These are phyloP conservation scores for Yamadazyma oceani DNA, from an alignment of 1,139 yeast genomes.

Conservation along the genomic window DNA sequence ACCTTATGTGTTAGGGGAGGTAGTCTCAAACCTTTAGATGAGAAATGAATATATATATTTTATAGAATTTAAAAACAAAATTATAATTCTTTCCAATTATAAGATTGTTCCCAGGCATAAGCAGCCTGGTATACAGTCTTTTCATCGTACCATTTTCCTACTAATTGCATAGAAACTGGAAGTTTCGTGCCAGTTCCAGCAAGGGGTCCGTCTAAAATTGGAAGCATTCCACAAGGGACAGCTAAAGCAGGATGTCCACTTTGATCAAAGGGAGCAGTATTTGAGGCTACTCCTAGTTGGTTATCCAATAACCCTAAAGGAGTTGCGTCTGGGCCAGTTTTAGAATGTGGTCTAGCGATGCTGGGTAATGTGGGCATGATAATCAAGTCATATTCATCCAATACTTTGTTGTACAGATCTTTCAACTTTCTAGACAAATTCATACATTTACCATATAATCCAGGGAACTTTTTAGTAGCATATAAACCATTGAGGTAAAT, in stretches of 20 bases:
- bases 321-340: slow-evolving; percentile 10
- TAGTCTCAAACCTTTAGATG: slow-evolving; percentile 35
- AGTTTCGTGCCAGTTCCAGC: slow-evolving; percentile 8
- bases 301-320: slow-evolving; percentile 14
- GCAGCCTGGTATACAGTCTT: slow-evolving; percentile 12
- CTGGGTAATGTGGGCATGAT: slow-evolving; percentile 14
- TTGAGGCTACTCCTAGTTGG: slow-evolving; percentile 14
- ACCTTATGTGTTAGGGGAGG: slow-evolving; percentile 31
- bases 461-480: slow-evolving; percentile 12
- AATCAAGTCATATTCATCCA: slow-evolving; percentile 13
- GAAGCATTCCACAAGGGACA: slow-evolving; percentile 14
- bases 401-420: slow-evolving; percentile 12
- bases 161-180: slow-evolving; percentile 15
- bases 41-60: too few species aligned
- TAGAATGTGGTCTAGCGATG: slow-evolving; percentile 15
- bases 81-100: slow-evolving; percentile 13
- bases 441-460: slow-evolving; percentile 14
- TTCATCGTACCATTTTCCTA: slow-evolving; percentile 15
- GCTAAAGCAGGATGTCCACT: slow-evolving; percentile 17
- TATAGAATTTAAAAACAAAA: too few species aligned
- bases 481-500: slow-evolving; percentile 13
- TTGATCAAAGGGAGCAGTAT: slow-evolving; percentile 15
- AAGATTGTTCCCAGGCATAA: slow-evolving; percentile 13
- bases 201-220: slow-evolving; percentile 11
- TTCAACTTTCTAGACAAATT: slow-evolving; percentile 13